Evolutionary conservation across 495 filamentous ascomycete genomes (phyloP), one percentile per base, ranked within the genome.

Genomic region (Aspergillus wentii): DNA sequence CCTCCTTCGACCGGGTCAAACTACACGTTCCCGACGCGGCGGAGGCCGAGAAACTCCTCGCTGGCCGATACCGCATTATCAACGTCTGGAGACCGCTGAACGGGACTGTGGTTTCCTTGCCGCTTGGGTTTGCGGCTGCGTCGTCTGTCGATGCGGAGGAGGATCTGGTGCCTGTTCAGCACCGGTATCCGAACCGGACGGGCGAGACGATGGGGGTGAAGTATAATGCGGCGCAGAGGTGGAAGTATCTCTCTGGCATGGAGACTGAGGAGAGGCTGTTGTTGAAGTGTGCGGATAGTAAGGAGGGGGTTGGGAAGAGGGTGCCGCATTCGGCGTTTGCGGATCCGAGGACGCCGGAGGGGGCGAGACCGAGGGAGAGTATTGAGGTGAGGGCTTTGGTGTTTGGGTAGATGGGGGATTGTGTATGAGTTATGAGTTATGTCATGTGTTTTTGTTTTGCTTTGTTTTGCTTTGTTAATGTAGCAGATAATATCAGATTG

Each of bases 61-160:
- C 66, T 9, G 75, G 72, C 1, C 74, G 88, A 1, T 85, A 83
- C 64, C 76, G 87, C 30, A 86, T 95, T 46, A 72, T 95, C 46
- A 95, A 94, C 52, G 83, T 95, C 8, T 95, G 88, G 88, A 71
- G 86, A 0, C 82, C 88, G 0, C 60, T 94, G 8, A 86, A 83
- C 49, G 72, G 71, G n/a, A 78, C 85, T 0, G 78, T 95, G 0
- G 76, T 82, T 46, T 66, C 76, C 0, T 70, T 61, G 29, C 88
- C 88, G 17, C 64, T 94, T 1, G 88, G 74, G 0, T 82, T 88
- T 46, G 86, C 85, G 0, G 76, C 78, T 20, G 78, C 76, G 20
- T 41, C 69, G 0, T 72, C 75, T 0, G 69, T 89, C 0, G 48
- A 58, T 0, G 72, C 83, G 36, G 66, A 66, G 4, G 29, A 22